These are phyloP conservation scores for Arctostaphylos glauca DNA, from an alignment of 148 eudicot genomes.

Conservation along the genomic window DNA sequence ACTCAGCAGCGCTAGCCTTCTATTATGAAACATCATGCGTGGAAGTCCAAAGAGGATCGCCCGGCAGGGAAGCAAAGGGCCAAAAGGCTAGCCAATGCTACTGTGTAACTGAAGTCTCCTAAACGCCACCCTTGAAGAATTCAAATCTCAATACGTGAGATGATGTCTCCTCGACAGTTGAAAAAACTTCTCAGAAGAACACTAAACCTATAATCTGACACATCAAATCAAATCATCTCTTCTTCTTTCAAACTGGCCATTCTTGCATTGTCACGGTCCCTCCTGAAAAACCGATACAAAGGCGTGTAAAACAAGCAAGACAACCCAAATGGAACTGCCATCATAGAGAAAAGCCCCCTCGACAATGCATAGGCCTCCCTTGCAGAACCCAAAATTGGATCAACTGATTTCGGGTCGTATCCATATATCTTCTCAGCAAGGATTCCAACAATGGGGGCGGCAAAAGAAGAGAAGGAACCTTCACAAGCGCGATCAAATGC, in stretches of 20 bases:
- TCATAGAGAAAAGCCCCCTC: conserved; percentile 82
- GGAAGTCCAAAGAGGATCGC: neutral
- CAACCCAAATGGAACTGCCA: conserved; percentile 88
- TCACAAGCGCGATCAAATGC: conserved; percentile 95
- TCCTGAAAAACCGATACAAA: conserved; percentile 61
- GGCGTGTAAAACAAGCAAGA: conserved; percentile 84
- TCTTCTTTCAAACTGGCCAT: conserved; percentile 55
- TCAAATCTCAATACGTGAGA: neutral
- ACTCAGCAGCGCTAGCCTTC: neutral
- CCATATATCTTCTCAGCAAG: conserved; percentile 85
- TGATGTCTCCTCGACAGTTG: neutral
- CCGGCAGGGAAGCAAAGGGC: neutral
- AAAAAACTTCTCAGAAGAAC: neutral
- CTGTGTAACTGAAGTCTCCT: neutral
- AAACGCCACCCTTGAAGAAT: neutral
- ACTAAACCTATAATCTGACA: neutral
- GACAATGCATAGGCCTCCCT: conserved; percentile 83
- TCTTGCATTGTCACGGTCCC: conserved; percentile 70
- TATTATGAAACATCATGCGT: neutral
- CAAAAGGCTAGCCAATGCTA: neutral
- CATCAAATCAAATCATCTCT: conserved; percentile 42
- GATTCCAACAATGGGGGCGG: conserved; percentile 92
- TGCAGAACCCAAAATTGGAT: conserved; percentile 49
- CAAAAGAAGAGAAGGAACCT: conserved; percentile 89
- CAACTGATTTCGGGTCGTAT: conserved; percentile 63